These are phyloP conservation scores for Euphorbia tirucalli DNA, from an alignment of 345 rosid genomes.

Conservation along the genomic window DNA sequence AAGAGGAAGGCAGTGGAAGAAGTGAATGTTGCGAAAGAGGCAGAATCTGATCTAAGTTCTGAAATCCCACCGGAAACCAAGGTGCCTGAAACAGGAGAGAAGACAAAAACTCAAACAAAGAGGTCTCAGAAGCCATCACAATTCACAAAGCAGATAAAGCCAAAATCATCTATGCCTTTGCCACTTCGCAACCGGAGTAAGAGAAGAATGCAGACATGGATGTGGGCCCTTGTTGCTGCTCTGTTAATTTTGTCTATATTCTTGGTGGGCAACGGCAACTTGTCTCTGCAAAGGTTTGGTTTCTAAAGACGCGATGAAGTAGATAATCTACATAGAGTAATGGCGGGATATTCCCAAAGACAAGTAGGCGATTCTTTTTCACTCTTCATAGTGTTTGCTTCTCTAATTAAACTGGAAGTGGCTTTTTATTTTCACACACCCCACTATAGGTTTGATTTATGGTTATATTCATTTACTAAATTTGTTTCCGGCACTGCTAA, in stretches of 20 bases:
- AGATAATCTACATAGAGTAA: slow-evolving; percentile 5
- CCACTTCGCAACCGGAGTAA: slow-evolving; percentile 68
- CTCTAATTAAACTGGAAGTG: neutral
- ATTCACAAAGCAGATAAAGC: slow-evolving; percentile 54
- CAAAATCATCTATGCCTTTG: slow-evolving; percentile 62
- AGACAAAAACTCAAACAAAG: slow-evolving; percentile 29
- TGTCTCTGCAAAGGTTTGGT: slow-evolving; percentile 13
- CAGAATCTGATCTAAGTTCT: slow-evolving; percentile 25
- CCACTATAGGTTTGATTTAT: slow-evolving; percentile 2
- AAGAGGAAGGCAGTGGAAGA: slow-evolving; percentile 35
- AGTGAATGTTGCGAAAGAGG: slow-evolving; percentile 24
- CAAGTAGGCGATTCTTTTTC: neutral
- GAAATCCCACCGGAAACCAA: slow-evolving; percentile 40
- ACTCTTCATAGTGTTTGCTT: neutral
- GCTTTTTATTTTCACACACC: neutral
- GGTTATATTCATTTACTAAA: neutral
- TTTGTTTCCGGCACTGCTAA: neutral
- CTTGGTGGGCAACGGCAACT: slow-evolving; percentile 50
- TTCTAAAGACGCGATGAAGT: neutral
- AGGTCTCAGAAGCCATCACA: slow-evolving; percentile 41
- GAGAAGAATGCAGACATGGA: slow-evolving; percentile 73
- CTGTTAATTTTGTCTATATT: slow-evolving; percentile 43
- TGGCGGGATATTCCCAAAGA: neutral
- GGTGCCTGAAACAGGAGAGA: slow-evolving; percentile 39
- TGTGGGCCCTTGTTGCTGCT: slow-evolving; percentile 54